Conservation (phyloP, 2,329 filamentous ascomycete species). For the Colletotrichum neosansevieriae region DNA sequence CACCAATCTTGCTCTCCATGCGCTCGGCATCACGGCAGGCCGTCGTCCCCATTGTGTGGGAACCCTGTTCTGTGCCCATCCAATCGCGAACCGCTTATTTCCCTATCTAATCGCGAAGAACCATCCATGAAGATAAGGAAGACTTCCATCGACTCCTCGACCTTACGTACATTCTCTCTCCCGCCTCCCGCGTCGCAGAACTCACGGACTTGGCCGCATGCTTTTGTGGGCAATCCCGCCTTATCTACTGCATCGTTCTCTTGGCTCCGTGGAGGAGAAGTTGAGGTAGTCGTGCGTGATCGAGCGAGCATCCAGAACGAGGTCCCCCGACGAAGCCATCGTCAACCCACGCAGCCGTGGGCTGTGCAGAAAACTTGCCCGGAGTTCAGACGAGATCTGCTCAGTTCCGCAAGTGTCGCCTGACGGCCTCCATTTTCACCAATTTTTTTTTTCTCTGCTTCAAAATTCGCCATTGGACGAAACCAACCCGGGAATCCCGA, state of each 20-base stretch:
- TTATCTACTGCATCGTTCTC: conserved; percentile 12
- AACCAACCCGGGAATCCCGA: conserved; percentile 22
- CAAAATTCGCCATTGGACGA: conserved; percentile 17
- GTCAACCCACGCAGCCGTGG: background rate
- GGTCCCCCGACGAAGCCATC: background rate
- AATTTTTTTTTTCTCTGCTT: background rate
- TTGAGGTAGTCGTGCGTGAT: background rate
- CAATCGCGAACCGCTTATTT: conserved; percentile 18
- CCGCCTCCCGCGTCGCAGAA: conserved; percentile 12
- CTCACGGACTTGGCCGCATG: conserved; percentile 21
- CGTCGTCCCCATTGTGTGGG: conserved; percentile 24
- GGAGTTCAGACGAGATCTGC: background rate
- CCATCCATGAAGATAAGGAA: conserved; percentile 31
- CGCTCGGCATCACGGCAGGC: conserved; percentile 29
- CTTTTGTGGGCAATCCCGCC: conserved; percentile 19
- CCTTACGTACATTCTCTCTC: conserved; percentile 9
- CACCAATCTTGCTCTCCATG: conserved; percentile 22
- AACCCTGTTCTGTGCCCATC: background rate
- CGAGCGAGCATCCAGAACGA: background rate
- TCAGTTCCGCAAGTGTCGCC: conserved; percentile 18
- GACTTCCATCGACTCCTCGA: conserved; percentile 1
- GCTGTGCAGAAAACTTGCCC: background rate
- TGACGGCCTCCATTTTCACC: conserved; percentile 23
- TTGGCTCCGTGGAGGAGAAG: conserved; percentile 16
- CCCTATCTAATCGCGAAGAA: conserved; percentile 16